phyloP scores from a whole-genome alignment of 495 filamentous ascomycete species.

The Stereocaulon alpinum region DNA sequence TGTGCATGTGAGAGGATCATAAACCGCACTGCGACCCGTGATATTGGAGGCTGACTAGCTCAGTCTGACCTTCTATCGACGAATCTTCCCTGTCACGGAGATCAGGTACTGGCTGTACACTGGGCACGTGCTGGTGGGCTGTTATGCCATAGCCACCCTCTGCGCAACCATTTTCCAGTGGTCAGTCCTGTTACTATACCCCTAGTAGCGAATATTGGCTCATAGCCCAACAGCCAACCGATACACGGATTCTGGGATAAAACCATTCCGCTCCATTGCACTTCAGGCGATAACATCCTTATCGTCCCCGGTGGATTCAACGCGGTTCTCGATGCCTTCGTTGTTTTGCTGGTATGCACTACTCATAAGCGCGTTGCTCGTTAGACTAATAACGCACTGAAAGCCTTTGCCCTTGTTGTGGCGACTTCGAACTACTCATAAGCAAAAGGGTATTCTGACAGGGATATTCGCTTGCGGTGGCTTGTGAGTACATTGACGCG shows the following conservation, averaged over 20 bases:
- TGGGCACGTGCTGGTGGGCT: constrained; percentile 7
- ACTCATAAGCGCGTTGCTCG: not conserved
- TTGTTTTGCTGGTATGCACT: constrained; percentile 10
- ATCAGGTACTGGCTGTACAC: constrained; percentile 12
- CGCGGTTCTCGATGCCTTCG: constrained; percentile 12
- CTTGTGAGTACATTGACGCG: constrained; percentile 2
- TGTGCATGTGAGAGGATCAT: constrained; percentile 8
- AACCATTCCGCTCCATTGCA: constrained; percentile 1
- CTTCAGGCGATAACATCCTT: constrained; percentile 15
- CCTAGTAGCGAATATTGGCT: not conserved
- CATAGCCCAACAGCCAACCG: constrained; percentile 3
- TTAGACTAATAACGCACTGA: not conserved
- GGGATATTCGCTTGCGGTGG: constrained; percentile 14
- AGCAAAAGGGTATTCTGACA: constrained; percentile 15
- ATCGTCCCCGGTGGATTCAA: constrained; percentile 14
- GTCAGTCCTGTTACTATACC: not conserved
- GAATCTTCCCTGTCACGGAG: constrained; percentile 16
- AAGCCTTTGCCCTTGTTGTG: constrained; percentile 13
- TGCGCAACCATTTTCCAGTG: constrained; percentile 16
- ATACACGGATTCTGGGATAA: constrained; percentile 16
- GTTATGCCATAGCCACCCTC: constrained; percentile 6
- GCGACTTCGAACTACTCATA: constrained; percentile 13
- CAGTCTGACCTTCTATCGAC: constrained; percentile 20
- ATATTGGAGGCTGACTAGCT: not conserved
- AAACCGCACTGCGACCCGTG: not conserved